Base-by-base conservation (phyloP, 2,329 filamentous ascomycete genomes). In the Phoma sp. region DNA sequence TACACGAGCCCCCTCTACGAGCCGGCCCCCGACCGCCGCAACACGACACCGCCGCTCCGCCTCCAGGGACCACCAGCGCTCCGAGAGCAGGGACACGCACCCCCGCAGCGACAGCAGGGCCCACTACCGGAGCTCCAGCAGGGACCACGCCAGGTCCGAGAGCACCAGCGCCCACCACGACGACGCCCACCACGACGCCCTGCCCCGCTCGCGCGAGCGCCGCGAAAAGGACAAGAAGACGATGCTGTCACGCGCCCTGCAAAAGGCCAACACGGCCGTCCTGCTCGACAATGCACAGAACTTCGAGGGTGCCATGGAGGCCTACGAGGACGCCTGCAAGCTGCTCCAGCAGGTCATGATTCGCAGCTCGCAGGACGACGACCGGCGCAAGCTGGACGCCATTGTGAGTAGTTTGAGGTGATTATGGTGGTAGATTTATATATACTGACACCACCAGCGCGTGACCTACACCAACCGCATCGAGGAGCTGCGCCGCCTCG, bases 241-340 rank as follows among this genome's bases (percentile, higher is more conserved):
- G 10, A 98, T 98, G 93, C 83, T 99, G 32, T 96, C 94, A n/a
- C 91, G 90, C 66, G 95, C 95, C 0, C 80, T 99, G 50, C 90
- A 96, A 72, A 96, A 97, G 77, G 95, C 95, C 44, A 97, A 99
- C 71, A 94, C 91, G 12, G 95, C 95, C 21, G 95, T 99, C 24
- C 85, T 97, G 63, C 84, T 99, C 36, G 95, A 99, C 77, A 98
- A 97, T 83, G 92, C 92, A 13, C 91, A 95, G 69, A 96, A 98
- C 70, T 94, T 95, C 60, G 91, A 94, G 73, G 92, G 91, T 36
- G 95, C 95, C 17, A 88, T 96, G 71, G 86, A 92, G 68, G 92
- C 94, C 13, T 99, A 99, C 73, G 82, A 85, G 10, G 95, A 99
- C 76, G 95, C 96, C 4, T 99, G 95, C 72, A 85, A 88, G 51